Evolutionary conservation across 1,139 yeast species (phyloP).

Genomic region (Yamadazyma diddensiae): DNA sequence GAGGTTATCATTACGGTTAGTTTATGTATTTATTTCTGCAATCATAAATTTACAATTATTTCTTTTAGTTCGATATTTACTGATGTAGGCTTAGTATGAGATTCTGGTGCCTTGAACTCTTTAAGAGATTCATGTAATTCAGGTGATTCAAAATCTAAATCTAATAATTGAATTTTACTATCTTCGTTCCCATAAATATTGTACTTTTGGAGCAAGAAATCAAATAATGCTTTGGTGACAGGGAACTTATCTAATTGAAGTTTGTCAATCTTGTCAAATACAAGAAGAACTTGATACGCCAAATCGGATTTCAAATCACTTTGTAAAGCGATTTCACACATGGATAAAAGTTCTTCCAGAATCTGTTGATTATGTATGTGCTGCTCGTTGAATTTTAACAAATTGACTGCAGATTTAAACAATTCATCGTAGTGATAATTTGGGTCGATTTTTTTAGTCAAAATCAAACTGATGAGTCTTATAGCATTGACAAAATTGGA

Average conservation of each 20-base stretch:
- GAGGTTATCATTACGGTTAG: conserved; percentile 48
- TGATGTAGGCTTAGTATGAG: conserved; percentile 4
- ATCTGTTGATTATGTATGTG: conserved; percentile 11
- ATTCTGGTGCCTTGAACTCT: conserved; percentile 13
- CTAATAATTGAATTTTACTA: conserved; percentile 14
- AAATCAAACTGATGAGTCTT: conserved; percentile 9
- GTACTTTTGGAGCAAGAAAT: conserved; percentile 8
- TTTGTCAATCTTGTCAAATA: conserved; percentile 20
- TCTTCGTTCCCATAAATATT: conserved; percentile 10
- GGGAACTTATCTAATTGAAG: conserved; percentile 7
- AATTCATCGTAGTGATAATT: conserved; percentile 31
- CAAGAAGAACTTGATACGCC: conserved; percentile 31
- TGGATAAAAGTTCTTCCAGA: conserved; percentile 26
- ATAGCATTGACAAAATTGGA: conserved; percentile 21
- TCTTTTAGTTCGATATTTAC: conserved; percentile 9
- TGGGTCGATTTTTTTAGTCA: conserved; percentile 9
- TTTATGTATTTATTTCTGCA: conserved; percentile 3
- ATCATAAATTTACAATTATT: conserved; percentile 8
- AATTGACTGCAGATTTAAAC: conserved; percentile 23
- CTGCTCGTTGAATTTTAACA: conserved; percentile 26
- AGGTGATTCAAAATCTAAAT: conserved; percentile 31
- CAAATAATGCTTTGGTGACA: conserved; percentile 6
- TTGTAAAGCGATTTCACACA: conserved; percentile 16
- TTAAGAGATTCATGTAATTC: conserved; percentile 22
- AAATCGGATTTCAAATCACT: conserved; percentile 22